Conservation (phyloP, 2,329 filamentous ascomycete species). For the Aureobasidium namibiae region DNA sequence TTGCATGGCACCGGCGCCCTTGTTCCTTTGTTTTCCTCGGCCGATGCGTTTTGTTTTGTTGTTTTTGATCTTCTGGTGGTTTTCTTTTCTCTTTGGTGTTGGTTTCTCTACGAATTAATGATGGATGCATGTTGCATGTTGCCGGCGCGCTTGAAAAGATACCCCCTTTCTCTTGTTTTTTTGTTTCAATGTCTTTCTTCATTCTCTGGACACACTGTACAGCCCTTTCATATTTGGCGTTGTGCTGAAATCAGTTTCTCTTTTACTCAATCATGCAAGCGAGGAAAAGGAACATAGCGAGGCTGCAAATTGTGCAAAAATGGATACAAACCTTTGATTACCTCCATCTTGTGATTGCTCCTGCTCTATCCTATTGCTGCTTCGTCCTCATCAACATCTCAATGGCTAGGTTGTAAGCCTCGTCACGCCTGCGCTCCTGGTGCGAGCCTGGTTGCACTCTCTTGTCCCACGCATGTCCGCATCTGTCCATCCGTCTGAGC, state of each 20-base stretch:
- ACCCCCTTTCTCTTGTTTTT: neutral
- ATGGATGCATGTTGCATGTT: conserved; percentile 10
- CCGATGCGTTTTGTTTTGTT: neutral
- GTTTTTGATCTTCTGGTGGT: neutral
- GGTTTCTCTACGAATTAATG: neutral
- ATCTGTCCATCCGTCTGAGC: conserved; percentile 22
- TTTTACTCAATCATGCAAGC: neutral
- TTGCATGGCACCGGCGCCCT: neutral
- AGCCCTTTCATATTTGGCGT: neutral
- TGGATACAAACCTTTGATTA: neutral
- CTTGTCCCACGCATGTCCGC: conserved; percentile 34
- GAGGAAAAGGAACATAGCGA: neutral
- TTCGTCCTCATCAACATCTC: conserved; percentile 14
- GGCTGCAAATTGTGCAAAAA: neutral
- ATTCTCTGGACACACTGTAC: neutral
- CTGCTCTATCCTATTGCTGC: neutral
- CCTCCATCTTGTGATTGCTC: neutral
- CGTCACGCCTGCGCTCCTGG: conserved; percentile 22
- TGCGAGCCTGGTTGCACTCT: conserved; percentile 22
- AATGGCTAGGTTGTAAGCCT: conserved; percentile 26
- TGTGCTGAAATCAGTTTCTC: neutral
- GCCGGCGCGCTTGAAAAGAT: conserved; percentile 4
- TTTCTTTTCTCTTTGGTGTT: neutral
- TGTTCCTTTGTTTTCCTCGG: neutral
- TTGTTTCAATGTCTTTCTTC: neutral